Base-by-base conservation (phyloP, 306 rosid genomes). In the Calophaca sinica region DNA sequence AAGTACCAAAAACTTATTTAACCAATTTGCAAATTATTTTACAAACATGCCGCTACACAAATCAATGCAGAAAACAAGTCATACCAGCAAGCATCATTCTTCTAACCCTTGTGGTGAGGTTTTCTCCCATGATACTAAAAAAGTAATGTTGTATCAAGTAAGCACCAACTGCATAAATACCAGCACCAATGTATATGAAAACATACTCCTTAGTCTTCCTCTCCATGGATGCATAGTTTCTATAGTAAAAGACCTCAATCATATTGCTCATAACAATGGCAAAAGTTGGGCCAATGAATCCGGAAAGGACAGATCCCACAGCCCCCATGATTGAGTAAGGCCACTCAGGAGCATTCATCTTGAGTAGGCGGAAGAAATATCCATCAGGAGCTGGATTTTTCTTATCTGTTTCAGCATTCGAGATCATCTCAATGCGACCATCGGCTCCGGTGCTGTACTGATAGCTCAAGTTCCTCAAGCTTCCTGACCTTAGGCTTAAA, bases 81-180 rank as follows among this genome's bases (percentile, higher is more conserved):
- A 32, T 84, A 94, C 99, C 97, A 48, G 99, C 96, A 70, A 94
- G 99, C 99, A 94, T 94, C 99, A 92, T 94, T 82, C 99, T 94
- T 76, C 99, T 87, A 26, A 94, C 99, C 86, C 99, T 91, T 35
- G 99, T 94, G 41, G 99, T 94, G 74, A 94, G 97, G 81, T 94
- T 94, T 80, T 94, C 99, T 70, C 99, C 99, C 99, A 94, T 94
- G 67, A 94, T 94, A 55, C 96, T 92, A 79, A 90, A 92, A 78
- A 94, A 94, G 88, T 94, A 94, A 85, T 94, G 99, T n/a, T 94
- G 99, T 13, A 94, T 90, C 86, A 94, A 80, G 80, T 94, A 94
- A 12, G 99, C 99, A 12, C 83, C 90, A 28, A 94, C 99, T 0
- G 99, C 99, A 57, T 94, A 94, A 12, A 94, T 86, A 14, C 99